phyloP scores from a whole-genome alignment of 805 yeast genomes.

The Nakazawaea molendinolei region DNA sequence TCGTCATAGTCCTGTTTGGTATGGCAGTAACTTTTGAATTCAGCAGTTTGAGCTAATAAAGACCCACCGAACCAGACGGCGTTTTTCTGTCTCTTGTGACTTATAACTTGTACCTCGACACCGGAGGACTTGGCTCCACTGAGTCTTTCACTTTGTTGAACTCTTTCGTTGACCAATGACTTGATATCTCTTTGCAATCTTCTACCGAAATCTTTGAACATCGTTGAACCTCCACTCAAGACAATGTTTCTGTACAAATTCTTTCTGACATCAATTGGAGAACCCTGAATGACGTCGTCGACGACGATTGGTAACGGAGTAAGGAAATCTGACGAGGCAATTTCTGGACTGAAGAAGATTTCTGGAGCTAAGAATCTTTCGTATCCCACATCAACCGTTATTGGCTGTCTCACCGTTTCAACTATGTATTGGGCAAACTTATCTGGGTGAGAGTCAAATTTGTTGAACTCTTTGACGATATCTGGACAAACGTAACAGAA shows the following conservation, averaged over 20 bases:
- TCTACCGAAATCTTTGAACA: slow-evolving; percentile 98
- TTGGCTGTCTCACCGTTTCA: slow-evolving; percentile 46
- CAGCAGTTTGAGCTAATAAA: slow-evolving; percentile 92
- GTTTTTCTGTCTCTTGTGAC: slow-evolving; percentile 95
- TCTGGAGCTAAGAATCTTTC: slow-evolving; percentile 99
- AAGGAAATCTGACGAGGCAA: slow-evolving; percentile 88
- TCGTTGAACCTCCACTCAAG: slow-evolving; percentile 94
- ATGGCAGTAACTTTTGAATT: slow-evolving; percentile 92
- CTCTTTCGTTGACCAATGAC: slow-evolving; percentile 81
- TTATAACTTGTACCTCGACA: slow-evolving; percentile 92
- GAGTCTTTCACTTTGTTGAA: slow-evolving; percentile 68
- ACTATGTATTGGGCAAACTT: slow-evolving; percentile 90
- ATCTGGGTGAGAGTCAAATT: slow-evolving; percentile 90
- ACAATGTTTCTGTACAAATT: slow-evolving; percentile 94
- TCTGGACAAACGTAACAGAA: slow-evolving; percentile 97
- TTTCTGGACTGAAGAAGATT: slow-evolving; percentile 96
- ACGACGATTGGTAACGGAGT: slow-evolving; percentile 96
- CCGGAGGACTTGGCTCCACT: slow-evolving; percentile 82
- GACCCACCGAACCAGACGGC: slow-evolving; percentile 99
- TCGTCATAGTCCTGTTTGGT: slow-evolving; percentile 97
- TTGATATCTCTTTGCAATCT: slow-evolving; percentile 94
- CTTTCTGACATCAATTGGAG: slow-evolving; percentile 97
- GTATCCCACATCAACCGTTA: slow-evolving; percentile 86
- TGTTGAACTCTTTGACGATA: slow-evolving; percentile 91
- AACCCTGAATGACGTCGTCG: slow-evolving; percentile 88